These are phyloP conservation scores for Tetrapisispora pingtungensis DNA, from an alignment of 805 yeast genomes.

Conservation along the genomic window DNA sequence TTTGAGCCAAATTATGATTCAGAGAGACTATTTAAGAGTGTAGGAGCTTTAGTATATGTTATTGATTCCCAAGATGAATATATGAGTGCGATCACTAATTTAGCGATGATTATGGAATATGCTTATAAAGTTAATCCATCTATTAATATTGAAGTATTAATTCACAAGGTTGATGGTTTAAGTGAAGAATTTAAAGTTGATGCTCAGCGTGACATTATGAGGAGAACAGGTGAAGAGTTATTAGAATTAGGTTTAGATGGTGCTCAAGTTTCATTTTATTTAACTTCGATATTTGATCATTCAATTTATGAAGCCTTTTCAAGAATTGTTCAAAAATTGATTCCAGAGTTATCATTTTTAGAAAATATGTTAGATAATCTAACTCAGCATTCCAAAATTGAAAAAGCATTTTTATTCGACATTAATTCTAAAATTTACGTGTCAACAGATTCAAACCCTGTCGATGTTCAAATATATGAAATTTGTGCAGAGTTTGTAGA, in stretches of 20 bases:
- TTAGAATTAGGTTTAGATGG: constrained; percentile 84
- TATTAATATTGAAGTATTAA: constrained; percentile 82
- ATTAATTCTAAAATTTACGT: constrained; percentile 87
- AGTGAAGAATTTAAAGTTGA: constrained; percentile 90
- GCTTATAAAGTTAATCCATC: constrained; percentile 78
- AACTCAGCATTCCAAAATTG: constrained; percentile 82
- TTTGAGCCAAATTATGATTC: constrained; percentile 80
- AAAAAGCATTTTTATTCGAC: constrained; percentile 87
- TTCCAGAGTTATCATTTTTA: constrained; percentile 77
- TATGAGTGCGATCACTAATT: constrained; percentile 77
- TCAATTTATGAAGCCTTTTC: constrained; percentile 93
- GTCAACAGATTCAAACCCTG: constrained; percentile 93
- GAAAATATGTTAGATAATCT: constrained; percentile 83
- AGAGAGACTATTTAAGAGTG: constrained; percentile 63
- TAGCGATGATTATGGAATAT: constrained; percentile 78
- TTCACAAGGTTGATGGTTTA: constrained; percentile 92
- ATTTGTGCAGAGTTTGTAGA: constrained; percentile 96
- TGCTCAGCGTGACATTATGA: constrained; percentile 94
- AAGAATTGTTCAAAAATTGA: constrained; percentile 81
- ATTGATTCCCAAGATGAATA: constrained; percentile 95
- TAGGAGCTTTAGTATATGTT: constrained; percentile 88
- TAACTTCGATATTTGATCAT: constrained; percentile 91
- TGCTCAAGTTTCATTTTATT: constrained; percentile 80
- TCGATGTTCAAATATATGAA: constrained; percentile 89
- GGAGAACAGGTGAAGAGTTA: constrained; percentile 86